Base-by-base conservation (phyloP, 1,284 basidiomycete species). In the Boletus hoseneyae region DNA sequence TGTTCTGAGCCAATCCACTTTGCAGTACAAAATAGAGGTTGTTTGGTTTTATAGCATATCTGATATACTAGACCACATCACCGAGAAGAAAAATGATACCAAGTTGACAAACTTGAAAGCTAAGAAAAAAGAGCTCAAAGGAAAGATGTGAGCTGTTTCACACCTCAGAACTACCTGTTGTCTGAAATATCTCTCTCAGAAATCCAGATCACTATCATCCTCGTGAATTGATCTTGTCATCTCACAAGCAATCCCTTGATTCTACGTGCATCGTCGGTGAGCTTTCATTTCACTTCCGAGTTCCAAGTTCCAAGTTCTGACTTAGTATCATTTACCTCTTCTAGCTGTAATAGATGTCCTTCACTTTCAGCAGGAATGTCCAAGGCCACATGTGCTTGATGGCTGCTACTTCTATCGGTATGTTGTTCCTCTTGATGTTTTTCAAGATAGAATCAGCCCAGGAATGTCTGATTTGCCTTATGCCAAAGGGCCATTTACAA, bases 351-450 rank as follows among this genome's bases (percentile, higher is more conserved):
- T 52, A 34, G 51, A 52, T 1, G 32, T 53, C 0, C 34, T 54
- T 18, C 8, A 53, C 11, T 53, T 53, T 15, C 43, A 3, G 23
- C 50, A 52, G 8, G 45, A 44, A 47, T 41, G 45, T 38, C 49
- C 50, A 25, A 47, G 34, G 10, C 50, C 45, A 3, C 38, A 37
- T 33, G 45, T 52, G 2, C 36, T 53, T 3, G 38, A 6, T 5
- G 6, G 3, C 37, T 53, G 52, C 30, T 53, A 53, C 44, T 53
- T 53, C 4, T 53, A 52, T 30, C 3, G 29, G 49, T 52, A 41
- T 40, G 39, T 42, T 0, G 2, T 0, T 16, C 16, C 16, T 16
- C 16, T 16, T 16, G 16, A 16, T 16, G 16, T 16, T 16, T 16
- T 16, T 16, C 16, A 16, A 16, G 16, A 16, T 16, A 16, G 16